Evolutionary conservation across 352 stramenopile species (phyloP).

Genomic region (Phytopythium delawarense): DNA sequence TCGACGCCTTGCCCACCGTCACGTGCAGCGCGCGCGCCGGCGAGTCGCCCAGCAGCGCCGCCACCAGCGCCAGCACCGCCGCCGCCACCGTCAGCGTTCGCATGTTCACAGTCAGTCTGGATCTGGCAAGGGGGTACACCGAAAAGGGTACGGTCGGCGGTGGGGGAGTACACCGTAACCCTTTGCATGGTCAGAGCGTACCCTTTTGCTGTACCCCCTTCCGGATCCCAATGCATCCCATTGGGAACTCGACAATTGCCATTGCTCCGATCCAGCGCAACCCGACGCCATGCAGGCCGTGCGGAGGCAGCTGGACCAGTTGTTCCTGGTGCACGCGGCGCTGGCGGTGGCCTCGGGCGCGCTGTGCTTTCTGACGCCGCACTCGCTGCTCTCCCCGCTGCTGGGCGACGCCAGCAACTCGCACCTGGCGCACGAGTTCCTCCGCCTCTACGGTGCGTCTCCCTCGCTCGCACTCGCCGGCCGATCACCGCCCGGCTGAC

Average conservation of each 20-base stretch:
- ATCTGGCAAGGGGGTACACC: background rate
- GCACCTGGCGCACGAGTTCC: conserved; percentile 83
- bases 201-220: too few species aligned
- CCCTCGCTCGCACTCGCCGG: background rate
- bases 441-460: conserved; percentile 73
- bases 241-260: too few species aligned
- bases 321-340: conserved; percentile 75
- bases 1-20: conserved; percentile 30
- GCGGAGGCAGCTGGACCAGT: conserved; percentile 72
- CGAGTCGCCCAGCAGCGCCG: conserved; percentile 3
- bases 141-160: too few species aligned
- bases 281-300: conserved; percentile 38
- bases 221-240: too few species aligned
- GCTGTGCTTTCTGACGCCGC: conserved; percentile 74
- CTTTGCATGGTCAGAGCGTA: too few species aligned
- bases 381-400: conserved; percentile 76
- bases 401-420: conserved; percentile 74
- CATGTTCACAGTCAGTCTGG: background rate
- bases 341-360: conserved; percentile 59
- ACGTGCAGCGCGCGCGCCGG: conserved; percentile 35
- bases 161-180: too few species aligned
- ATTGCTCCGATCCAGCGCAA: background rate
- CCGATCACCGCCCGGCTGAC: background rate
- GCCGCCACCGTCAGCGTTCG: background rate
- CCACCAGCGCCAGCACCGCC: conserved; percentile 14